Conservation (phyloP, 1,284 basidiomycete species). For the Heliocybe sulcata region DNA sequence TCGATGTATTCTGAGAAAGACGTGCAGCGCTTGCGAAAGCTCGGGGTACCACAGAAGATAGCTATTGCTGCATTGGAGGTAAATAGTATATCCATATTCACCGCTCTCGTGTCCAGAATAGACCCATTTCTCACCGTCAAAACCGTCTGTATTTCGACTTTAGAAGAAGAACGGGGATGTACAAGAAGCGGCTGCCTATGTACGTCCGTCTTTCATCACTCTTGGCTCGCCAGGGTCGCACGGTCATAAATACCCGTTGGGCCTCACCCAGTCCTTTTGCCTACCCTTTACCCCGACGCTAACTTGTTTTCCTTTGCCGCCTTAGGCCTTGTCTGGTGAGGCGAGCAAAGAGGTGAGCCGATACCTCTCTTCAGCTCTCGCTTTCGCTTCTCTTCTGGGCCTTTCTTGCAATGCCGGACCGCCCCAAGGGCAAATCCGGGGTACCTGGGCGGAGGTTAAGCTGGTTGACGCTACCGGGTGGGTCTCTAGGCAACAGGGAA, state of each 20-base stretch:
- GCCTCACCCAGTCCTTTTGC: not conserved
- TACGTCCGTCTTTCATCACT: slow-evolving; percentile 1
- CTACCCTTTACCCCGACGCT: not conserved
- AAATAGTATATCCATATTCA: not conserved
- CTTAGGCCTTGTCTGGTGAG: slow-evolving; percentile 1
- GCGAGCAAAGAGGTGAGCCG: slow-evolving; percentile 2
- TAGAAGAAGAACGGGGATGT: not conserved
- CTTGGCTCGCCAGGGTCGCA: slow-evolving; percentile 1
- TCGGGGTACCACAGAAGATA: not conserved
- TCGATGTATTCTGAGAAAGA: not conserved
- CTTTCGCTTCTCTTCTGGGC: not conserved
- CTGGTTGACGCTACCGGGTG: not conserved
- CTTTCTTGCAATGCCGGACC: not conserved
- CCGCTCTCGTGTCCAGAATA: not conserved
- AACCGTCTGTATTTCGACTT: not conserved
- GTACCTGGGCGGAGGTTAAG: not conserved
- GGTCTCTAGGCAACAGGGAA: slow-evolving; percentile 1
- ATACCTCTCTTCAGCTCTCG: not conserved
- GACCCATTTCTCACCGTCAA: not conserved
- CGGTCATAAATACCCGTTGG: slow-evolving; percentile 1
- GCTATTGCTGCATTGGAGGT: not conserved
- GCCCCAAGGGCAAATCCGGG: not conserved
- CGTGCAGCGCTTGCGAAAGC: not conserved
- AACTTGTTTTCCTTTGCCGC: not conserved
- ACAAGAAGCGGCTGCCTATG: not conserved